Evolutionary conservation across 2,329 filamentous ascomycete species (phyloP).

Genomic region (Fusarium odoratissimum): DNA sequence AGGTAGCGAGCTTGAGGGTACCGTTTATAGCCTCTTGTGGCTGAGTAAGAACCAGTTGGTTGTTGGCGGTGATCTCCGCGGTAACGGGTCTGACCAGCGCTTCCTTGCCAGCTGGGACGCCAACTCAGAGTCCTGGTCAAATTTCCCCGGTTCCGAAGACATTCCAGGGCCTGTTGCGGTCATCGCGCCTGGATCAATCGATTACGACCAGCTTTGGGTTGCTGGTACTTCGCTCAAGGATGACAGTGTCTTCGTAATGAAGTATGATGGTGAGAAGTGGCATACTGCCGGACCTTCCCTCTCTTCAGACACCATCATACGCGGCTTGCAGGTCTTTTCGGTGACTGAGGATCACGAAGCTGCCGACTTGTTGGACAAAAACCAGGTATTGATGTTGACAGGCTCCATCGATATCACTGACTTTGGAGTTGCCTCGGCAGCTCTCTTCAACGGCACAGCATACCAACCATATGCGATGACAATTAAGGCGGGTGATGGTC

Average conservation of each 20-base stretch:
- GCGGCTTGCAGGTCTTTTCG: conserved; percentile 83
- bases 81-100: conserved; percentile 70
- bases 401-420: conserved; percentile 80
- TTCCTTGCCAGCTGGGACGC: conserved; percentile 80
- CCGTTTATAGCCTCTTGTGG: conserved; percentile 81
- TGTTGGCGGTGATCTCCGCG: conserved; percentile 79
- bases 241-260: conserved; percentile 81
- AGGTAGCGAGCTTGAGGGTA: conserved; percentile 77
- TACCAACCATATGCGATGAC: conserved; percentile 86
- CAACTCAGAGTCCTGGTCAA: conserved; percentile 73
- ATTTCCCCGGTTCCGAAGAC: conserved; percentile 68
- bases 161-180: conserved; percentile 85
- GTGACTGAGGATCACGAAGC: conserved; percentile 75
- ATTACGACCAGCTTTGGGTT: conserved; percentile 83
- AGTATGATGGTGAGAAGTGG: conserved; percentile 82
- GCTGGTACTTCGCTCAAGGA: conserved; percentile 74
- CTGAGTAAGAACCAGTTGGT: conserved; percentile 76
- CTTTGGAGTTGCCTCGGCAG: conserved; percentile 87
- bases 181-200: conserved; percentile 77
- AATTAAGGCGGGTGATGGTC: conserved; percentile 70
- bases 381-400: conserved; percentile 84
- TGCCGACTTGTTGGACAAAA: conserved; percentile 71
- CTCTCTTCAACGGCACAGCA: conserved; percentile 84
- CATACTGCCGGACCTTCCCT: conserved; percentile 72
- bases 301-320: conserved; percentile 73